phyloP scores from a whole-genome alignment of 768 basidiomycete species.

The Pholiota conissans region DNA sequence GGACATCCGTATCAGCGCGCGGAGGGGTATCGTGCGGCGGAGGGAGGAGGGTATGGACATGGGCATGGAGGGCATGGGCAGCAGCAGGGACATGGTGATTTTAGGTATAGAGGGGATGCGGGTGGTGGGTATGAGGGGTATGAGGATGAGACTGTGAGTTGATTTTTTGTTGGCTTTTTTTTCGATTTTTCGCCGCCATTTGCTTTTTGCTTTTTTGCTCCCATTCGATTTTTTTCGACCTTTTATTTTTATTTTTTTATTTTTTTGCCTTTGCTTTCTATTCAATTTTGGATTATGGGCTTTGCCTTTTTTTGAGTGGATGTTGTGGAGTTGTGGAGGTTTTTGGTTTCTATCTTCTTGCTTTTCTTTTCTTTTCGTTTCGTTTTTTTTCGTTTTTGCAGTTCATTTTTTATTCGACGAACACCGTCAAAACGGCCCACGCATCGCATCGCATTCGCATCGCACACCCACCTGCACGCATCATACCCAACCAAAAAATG shows the following conservation, averaged over 20 bases:
- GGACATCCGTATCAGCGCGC: no score
- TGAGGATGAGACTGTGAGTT: neutral
- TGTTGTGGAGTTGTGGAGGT: neutral
- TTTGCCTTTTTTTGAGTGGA: neutral
- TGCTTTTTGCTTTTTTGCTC: neutral
- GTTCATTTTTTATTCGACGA: neutral
- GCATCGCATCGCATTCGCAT: no score
- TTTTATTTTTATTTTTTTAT: neutral
- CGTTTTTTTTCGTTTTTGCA: neutral
- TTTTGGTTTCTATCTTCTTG: neutral
- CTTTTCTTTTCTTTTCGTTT: neutral
- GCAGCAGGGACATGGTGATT: no score
- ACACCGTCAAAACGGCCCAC: neutral
- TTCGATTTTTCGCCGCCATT: neutral
- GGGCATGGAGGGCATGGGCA: no score
- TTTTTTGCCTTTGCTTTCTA: neutral
- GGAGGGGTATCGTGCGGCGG: no score
- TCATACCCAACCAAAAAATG: no score
- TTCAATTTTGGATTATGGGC: neutral
- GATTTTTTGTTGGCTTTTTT: neutral
- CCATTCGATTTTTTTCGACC: neutral
- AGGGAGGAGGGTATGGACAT: no score
- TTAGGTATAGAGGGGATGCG: no score
- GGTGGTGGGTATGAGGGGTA: neutral
- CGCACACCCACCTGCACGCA: no score